These are phyloP conservation scores for Triticum aestivum DNA, from an alignment of 176 grass and related monocot genomes.

Conservation along the genomic window IWGSC_CS_RefSeq_v2.1 NC_057801.1:212055756-212056255, in stretches of 20 bases:
- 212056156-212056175: not conserved
- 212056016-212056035: conserved; percentile 66
- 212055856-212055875: conserved; percentile 67
- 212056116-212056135: conserved; percentile 43
- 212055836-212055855: conserved; percentile 39
- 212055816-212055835: conserved; percentile 54
- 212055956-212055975: conserved; percentile 70
- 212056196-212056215: conserved; percentile 74
- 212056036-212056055: conserved; percentile 82
- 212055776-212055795: conserved; percentile 45
- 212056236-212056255: conserved; percentile 83
- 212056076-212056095: conserved; percentile 56
- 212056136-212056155: not conserved
- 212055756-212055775: not conserved
- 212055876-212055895: conserved; percentile 63
- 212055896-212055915: conserved; percentile 54
- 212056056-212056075: conserved; percentile 80
- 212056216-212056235: conserved; percentile 59
- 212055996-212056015: conserved; percentile 91
- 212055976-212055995: conserved; percentile 72
- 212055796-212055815: conserved; percentile 49
- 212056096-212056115: conserved; percentile 70
- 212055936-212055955: conserved; percentile 76
- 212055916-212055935: conserved; percentile 65
- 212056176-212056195: conserved; percentile 63